phyloP scores from a whole-genome alignment of 805 yeast species.

The Wickerhamomyces mucosus region DNA sequence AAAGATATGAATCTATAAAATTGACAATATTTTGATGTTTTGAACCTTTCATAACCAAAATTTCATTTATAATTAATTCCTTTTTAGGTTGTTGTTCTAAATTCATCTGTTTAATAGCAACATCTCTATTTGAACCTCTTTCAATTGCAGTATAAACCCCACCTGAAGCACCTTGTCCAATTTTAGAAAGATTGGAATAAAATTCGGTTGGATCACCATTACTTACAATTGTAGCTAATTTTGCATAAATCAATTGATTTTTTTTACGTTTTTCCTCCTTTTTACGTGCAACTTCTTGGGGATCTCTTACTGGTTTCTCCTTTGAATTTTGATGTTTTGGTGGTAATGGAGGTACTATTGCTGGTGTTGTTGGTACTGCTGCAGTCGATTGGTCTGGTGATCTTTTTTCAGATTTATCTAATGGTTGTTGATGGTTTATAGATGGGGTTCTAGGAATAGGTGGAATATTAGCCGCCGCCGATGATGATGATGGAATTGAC shows the following conservation, averaged over 20 bases:
- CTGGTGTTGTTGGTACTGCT: conserved; percentile 28
- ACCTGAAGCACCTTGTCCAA: conserved; percentile 98
- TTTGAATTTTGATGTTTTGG: conserved; percentile 11
- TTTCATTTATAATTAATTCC: conserved; percentile 92
- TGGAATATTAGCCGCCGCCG: conserved; percentile 8
- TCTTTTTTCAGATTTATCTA: conserved; percentile 5
- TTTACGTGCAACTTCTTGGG: conserved; percentile 50
- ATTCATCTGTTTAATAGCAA: conserved; percentile 96
- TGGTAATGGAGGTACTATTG: conserved; percentile 18
- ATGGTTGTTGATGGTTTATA: conserved; percentile 9
- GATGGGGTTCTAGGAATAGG: conserved; percentile 8
- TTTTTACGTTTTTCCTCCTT: conserved; percentile 84
- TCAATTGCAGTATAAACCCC: conserved; percentile 83
- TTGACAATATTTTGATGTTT: conserved; percentile 93
- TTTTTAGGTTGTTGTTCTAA: conserved; percentile 85
- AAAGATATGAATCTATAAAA: conserved; percentile 81
- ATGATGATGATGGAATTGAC: conserved; percentile 14
- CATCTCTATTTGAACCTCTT: conserved; percentile 44
- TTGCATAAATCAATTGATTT: conserved; percentile 63
- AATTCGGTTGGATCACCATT: conserved; percentile 78
- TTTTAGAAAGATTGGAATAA: conserved; percentile 69
- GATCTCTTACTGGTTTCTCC: conserved; percentile 29
- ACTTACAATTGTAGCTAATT: conserved; percentile 70
- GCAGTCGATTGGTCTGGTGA: conserved; percentile 17
- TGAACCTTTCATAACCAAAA: conserved; percentile 91